Percentiles rank a stretch among this genome's conserved stretches.
phyloP scores from a whole-genome alignment of 345 rosid genomes.

The Populus pruinosa region DNA sequence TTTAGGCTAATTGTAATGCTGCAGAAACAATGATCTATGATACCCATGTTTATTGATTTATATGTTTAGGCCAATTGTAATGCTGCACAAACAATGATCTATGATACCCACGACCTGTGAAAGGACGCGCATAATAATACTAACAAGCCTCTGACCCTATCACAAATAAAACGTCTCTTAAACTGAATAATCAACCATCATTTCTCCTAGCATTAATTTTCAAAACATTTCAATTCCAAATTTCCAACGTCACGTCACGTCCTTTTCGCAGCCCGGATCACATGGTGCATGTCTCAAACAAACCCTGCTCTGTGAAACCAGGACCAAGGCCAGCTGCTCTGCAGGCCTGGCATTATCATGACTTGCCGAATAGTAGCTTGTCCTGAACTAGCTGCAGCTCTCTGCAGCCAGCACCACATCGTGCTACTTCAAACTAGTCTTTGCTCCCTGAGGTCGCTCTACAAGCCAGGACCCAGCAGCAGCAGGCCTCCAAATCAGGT shows the following conservation, averaged over 20 bases:
- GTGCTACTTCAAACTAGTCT: not conserved
- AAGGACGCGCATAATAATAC: not conserved
- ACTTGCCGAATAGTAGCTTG: not conserved
- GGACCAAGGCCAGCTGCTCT: not conserved
- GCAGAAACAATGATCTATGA: not conserved
- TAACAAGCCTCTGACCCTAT: not conserved
- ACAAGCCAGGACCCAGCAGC: not conserved
- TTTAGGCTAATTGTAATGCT: not conserved
- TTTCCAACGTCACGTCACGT: not conserved
- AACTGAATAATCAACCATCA: not conserved
- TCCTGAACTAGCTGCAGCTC: not conserved
- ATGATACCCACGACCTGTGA: not conserved
- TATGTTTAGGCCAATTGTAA: not conserved
- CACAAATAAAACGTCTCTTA: not conserved
- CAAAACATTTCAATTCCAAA: not conserved
- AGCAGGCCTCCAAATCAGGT: not conserved
- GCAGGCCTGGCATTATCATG: not conserved
- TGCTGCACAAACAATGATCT: not conserved
- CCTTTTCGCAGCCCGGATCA: not conserved
- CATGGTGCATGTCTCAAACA: not conserved
- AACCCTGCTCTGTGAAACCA: not conserved
- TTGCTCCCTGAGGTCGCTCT: not conserved
- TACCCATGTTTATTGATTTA: not conserved
- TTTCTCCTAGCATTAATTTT: not conserved
- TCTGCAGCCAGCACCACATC: not conserved